A percentile compares a stretch with the other conserved stretches of the same genome.
phyloP scores from a whole-genome alignment of 441 rosid genomes.

The Viola pubescens region DNA sequence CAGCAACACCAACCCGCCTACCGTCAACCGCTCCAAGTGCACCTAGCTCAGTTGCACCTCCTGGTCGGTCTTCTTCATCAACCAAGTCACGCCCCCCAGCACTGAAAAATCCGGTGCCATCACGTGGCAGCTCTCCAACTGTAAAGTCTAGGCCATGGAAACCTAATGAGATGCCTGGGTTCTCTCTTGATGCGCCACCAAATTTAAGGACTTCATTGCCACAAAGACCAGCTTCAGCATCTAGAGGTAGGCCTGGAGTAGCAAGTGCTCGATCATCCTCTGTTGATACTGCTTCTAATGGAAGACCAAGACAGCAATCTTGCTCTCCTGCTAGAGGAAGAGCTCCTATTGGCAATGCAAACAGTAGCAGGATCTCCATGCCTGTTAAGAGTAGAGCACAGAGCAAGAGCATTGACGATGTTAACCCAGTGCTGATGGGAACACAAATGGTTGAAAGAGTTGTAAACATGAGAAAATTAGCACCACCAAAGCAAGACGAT shows the following conservation, averaged over 20 bases:
- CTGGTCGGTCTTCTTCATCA: conserved; percentile 45
- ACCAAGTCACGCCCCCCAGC: conserved; percentile 35
- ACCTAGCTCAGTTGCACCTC: conserved; percentile 26
- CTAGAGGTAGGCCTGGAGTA: conserved; percentile 50
- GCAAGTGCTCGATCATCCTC: conserved; percentile 30
- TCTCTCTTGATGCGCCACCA: conserved; percentile 45
- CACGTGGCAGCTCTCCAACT: conserved; percentile 43
- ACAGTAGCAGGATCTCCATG: conserved; percentile 26
- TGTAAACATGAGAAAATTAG: conserved; percentile 85
- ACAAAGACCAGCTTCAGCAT: conserved; percentile 55
- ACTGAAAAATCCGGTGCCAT: conserved; percentile 29
- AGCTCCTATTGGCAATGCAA: conserved; percentile 20
- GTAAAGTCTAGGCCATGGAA: conserved; percentile 48
- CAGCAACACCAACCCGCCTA: conserved; percentile 36
- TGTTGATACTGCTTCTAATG: conserved; percentile 30
- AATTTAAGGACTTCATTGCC: conserved; percentile 42
- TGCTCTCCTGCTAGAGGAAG: conserved; percentile 59
- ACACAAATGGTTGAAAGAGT: conserved; percentile 87
- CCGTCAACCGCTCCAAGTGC: conserved; percentile 29
- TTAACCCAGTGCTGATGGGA: conserved; percentile 69
- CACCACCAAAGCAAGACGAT: conserved; percentile 57
- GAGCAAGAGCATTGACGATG: conserved; percentile 35
- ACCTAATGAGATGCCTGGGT: conserved; percentile 44
- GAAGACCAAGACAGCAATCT: conserved; percentile 51
- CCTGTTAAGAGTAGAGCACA: conserved; percentile 27